These are phyloP conservation scores for Hawksworthiomyces lignivorus DNA, from an alignment of 2,329 filamentous ascomycete species.

Conservation along the genomic window DNA sequence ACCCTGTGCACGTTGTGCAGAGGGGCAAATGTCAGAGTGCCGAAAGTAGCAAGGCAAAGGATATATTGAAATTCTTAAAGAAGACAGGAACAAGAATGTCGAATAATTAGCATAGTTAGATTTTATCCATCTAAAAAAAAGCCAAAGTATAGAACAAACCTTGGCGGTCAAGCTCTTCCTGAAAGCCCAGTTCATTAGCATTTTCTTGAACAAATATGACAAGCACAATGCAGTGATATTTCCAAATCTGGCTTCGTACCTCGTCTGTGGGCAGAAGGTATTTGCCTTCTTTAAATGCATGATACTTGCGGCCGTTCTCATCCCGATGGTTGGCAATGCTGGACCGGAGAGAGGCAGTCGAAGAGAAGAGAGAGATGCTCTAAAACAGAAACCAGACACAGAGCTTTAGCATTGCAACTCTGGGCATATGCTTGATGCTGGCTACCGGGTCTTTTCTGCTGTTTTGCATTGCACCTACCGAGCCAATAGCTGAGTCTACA, in stretches of 20 bases:
- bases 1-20: conserved; percentile 32
- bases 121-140: too few species aligned
- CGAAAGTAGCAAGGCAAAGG: conserved; percentile 33
- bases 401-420: neutral
- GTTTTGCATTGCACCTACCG: conserved; percentile 19
- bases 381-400: conserved; percentile 2
- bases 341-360: conserved; percentile 25
- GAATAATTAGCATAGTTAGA: too few species aligned
- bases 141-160: conserved; percentile 16
- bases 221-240: too few species aligned
- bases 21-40: conserved; percentile 36
- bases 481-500: conserved; percentile 22
- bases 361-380: conserved; percentile 24
- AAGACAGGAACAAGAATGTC: neutral
- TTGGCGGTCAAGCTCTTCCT: conserved; percentile 29
- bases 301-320: conserved; percentile 32
- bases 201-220: too few species aligned
- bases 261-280: conserved; percentile 32
- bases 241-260: too few species aligned
- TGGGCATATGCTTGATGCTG: too few species aligned
- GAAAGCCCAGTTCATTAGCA: neutral
- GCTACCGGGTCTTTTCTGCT: too few species aligned
- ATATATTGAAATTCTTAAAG: conserved; percentile 26
- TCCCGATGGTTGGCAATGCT: conserved; percentile 22
- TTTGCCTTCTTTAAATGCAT: conserved; percentile 30